A percentile compares a stretch with the other conserved stretches of the same genome.
These are phyloP conservation scores for Arthrobotrys sinensis DNA, from an alignment of 2,329 filamentous ascomycete genomes.

Conservation along the genomic window DNA sequence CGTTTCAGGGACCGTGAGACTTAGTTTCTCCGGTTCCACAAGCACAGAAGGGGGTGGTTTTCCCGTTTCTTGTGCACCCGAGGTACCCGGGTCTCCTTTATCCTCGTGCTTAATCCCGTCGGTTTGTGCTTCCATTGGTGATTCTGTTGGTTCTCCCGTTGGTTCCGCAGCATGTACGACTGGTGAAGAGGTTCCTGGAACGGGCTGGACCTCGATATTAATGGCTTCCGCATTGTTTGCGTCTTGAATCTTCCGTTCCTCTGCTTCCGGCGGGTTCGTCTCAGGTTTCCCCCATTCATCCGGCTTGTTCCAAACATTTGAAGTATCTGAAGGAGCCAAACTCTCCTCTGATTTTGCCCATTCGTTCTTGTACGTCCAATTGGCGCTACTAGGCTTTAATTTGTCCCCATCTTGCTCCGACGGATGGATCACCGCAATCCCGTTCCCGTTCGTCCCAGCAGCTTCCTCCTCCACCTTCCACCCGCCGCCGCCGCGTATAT, in stretches of 20 bases:
- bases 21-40: slow-evolving; percentile 27
- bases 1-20: slow-evolving; percentile 30
- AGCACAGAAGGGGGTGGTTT: background rate
- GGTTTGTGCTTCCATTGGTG: background rate
- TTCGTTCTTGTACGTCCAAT: slow-evolving; percentile 58
- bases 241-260: slow-evolving; percentile 12
- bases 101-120: slow-evolving; percentile 16
- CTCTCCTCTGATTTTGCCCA: slow-evolving; percentile 58
- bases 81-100: slow-evolving; percentile 4
- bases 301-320: slow-evolving; percentile 50
- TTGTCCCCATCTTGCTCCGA: slow-evolving; percentile 28
- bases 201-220: slow-evolving; percentile 11
- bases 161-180: slow-evolving; percentile 19
- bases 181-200: background rate
- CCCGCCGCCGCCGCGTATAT: slow-evolving; percentile 27
- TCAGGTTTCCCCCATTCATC: slow-evolving; percentile 41
- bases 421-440: slow-evolving; percentile 8
- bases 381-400: slow-evolving; percentile 41
- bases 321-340: slow-evolving; percentile 39
- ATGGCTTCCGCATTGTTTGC: background rate
- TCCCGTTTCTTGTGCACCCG: slow-evolving; percentile 17
- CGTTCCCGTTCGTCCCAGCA: slow-evolving; percentile 1
- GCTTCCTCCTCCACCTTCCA: slow-evolving; percentile 12
- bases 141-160: background rate
- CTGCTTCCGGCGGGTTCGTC: slow-evolving; percentile 24